Evolutionary conservation across 192 early-diverging fungal species (phyloP).

Genomic region (Chytriomyces sp.): DNA sequence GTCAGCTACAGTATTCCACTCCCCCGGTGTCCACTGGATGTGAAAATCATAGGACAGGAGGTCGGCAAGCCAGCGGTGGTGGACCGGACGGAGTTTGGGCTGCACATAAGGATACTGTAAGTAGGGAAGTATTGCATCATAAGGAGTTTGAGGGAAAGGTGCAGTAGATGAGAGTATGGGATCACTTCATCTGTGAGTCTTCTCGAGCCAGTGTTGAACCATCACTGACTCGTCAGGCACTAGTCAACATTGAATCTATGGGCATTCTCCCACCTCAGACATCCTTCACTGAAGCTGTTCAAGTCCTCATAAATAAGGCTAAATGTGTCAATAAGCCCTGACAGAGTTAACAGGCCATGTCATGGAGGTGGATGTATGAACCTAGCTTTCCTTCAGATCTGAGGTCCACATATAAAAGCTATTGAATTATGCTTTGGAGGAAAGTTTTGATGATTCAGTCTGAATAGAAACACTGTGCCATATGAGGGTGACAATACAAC

Average conservation of each 20-base stretch:
- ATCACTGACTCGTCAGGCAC: no score
- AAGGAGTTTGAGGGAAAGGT: constrained; percentile 91
- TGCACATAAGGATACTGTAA: constrained; percentile 92
- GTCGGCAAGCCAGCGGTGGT: no score
- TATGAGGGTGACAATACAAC: no score
- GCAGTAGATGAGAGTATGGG: constrained; percentile 81
- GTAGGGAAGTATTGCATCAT: constrained; percentile 90
- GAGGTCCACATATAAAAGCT: no score
- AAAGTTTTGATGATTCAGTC: no score
- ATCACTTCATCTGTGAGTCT: constrained; percentile 95
- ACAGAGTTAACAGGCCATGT: constrained; percentile 8
- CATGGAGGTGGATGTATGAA: constrained; percentile 8
- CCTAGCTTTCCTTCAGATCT: neutral
- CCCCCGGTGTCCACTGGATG: no score
- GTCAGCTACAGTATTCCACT: no score
- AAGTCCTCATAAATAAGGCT: constrained; percentile 78
- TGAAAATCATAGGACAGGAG: no score
- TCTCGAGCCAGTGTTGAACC: constrained; percentile 3
- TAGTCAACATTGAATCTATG: constrained; percentile 84
- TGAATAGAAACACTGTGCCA: no score
- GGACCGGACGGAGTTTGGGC: no score
- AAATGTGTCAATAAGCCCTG: constrained; percentile 60
- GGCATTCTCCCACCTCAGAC: constrained; percentile 78
- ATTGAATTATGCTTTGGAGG: no score
- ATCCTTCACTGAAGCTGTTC: constrained; percentile 75